Percentiles rank a stretch among this genome's conserved stretches.
phyloP scores from a whole-genome alignment of 2,329 filamentous ascomycete species.

The Blastomyces gilchristii region DNA sequence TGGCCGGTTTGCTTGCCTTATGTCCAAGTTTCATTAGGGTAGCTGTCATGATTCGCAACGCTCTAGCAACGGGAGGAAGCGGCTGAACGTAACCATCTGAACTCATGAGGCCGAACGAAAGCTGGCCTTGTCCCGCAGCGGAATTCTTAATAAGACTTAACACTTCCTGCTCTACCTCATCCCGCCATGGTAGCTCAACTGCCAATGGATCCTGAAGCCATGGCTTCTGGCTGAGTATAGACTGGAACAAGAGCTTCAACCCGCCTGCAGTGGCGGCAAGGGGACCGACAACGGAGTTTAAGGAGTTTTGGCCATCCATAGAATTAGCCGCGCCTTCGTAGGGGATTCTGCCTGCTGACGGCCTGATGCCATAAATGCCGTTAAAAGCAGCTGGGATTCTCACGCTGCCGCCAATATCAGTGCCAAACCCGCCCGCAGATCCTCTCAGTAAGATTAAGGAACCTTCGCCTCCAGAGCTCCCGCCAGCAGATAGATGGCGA shows the following conservation, averaged over 20 bases:
- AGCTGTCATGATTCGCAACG: slow-evolving; percentile 42
- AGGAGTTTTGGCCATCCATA: slow-evolving; percentile 53
- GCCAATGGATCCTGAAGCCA: slow-evolving; percentile 59
- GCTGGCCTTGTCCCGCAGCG: slow-evolving; percentile 23
- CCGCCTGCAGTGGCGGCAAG: slow-evolving; percentile 47
- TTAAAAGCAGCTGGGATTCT: slow-evolving; percentile 53
- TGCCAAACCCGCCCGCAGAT: slow-evolving; percentile 48
- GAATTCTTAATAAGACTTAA: slow-evolving; percentile 30
- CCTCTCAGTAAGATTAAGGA: slow-evolving; percentile 46
- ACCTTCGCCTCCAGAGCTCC: slow-evolving; percentile 51
- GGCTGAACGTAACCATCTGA: slow-evolving; percentile 43
- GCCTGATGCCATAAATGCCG: slow-evolving; percentile 47
- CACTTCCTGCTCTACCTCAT: slow-evolving; percentile 32
- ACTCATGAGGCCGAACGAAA: slow-evolving; percentile 47
- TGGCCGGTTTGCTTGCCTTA: slow-evolving; percentile 21
- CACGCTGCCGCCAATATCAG: slow-evolving; percentile 47
- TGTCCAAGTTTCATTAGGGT: slow-evolving; percentile 46
- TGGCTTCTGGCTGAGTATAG: slow-evolving; percentile 48
- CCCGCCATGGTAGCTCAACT: slow-evolving; percentile 55
- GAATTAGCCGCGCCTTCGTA: slow-evolving; percentile 52
- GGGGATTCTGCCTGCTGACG: slow-evolving; percentile 44
- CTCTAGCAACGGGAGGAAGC: slow-evolving; percentile 50
- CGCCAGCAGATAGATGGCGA: slow-evolving; percentile 44
- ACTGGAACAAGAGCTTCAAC: slow-evolving; percentile 46
- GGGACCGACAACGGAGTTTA: slow-evolving; percentile 54